Base-by-base conservation (phyloP, 1,139 yeast species). In the Taphrina betulina region DNA sequence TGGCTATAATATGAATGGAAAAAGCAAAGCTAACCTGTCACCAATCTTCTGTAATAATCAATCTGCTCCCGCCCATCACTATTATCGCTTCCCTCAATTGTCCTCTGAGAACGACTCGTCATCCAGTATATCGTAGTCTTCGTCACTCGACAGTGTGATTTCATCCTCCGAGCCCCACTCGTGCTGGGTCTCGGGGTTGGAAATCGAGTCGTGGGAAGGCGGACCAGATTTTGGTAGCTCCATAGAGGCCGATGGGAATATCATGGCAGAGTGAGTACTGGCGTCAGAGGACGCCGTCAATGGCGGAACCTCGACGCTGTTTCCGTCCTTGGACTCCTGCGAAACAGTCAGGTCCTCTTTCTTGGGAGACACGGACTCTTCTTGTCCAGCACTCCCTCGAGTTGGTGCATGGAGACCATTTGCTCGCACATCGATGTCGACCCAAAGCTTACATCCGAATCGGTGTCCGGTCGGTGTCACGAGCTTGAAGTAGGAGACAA, bases 381-480 rank as follows among this genome's bases (percentile, higher is more conserved):
- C 12, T 26, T 26, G 31, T 7, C 10, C 31, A 26, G 31, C 7
- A n/a, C n/a, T n/a, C n/a, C n/a, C n/a, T n/a, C n/a, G n/a, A 23
- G 14, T 29, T 23, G 29, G 33, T 12, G 35, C 52, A 17, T 36
- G 24, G n/a, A n/a, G n/a, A n/a, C n/a, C n/a, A n/a, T n/a, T n/a
- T 3, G n/a, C 42, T 24, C 36, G 54, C 26, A 61, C 60, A 10
- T 28, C 45, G 19, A 60, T 28, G 24, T 58, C 59, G 42, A 61
- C 50, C 60, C 61, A 57, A 16, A 60, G 50, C 8, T 46, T 53
- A 5, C 52, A 57, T 2, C 62, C 63, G 51, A 59, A 60, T 8
- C 55, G 26, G 23, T 35, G 52, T 3, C 61, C 62, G 10, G 46
- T 57, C 3, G 59, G 51, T 2, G 60, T 52, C 24, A 51, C 54